phyloP scores from a whole-genome alignment of 164 flowering plant species.

The Berberis vulgaris region DNA sequence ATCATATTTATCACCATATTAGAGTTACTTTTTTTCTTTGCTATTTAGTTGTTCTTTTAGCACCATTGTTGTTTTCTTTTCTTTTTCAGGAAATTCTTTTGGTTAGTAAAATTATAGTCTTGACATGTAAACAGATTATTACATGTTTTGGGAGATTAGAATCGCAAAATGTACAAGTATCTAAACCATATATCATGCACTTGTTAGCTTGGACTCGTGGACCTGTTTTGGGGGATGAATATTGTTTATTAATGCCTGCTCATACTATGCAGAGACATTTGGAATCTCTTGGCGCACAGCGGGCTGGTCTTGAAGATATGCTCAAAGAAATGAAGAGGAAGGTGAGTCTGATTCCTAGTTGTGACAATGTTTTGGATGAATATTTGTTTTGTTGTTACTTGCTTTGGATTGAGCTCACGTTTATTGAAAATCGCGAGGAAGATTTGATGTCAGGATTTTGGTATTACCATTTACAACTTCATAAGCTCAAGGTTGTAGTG shows the following conservation, averaged over 20 bases:
- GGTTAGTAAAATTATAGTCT: too few relatives aligned
- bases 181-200: not conserved
- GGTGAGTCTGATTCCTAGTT: constrained; percentile 27
- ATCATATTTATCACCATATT: too few relatives aligned
- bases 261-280: constrained; percentile 73
- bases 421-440: not conserved
- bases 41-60: too few relatives aligned
- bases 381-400: not conserved
- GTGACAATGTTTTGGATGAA: not conserved
- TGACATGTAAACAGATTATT: too few relatives aligned
- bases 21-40: too few relatives aligned
- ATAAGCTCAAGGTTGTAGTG: too few relatives aligned
- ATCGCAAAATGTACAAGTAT: not conserved
- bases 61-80: too few relatives aligned
- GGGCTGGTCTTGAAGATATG: constrained; percentile 99
- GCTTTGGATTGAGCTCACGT: not conserved
- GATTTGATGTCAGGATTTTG: too few relatives aligned
- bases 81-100: too few relatives aligned
- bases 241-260: constrained; percentile 2
- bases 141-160: too few relatives aligned
- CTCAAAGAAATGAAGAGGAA: constrained; percentile 97
- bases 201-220: not conserved
- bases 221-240: not conserved
- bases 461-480: too few relatives aligned
- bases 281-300: constrained; percentile 89